phyloP scores from a whole-genome alignment of 1,139 yeast species.

The Kodamaea alishanica region DNA sequence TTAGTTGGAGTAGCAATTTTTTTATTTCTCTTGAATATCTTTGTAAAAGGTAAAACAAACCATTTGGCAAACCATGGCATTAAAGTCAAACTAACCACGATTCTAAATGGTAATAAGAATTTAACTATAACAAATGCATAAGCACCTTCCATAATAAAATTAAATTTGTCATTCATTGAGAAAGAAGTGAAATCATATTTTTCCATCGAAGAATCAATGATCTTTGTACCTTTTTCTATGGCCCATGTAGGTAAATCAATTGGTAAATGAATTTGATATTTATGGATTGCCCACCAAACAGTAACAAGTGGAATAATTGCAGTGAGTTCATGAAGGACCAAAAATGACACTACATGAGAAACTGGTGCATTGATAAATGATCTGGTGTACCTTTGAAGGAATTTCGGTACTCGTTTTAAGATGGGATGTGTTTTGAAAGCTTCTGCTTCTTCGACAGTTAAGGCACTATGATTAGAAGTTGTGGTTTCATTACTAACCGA shows the following conservation, averaged over 20 bases:
- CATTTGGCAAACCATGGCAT: conserved; percentile 70
- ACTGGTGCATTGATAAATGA: conserved; percentile 59
- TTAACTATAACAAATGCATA: conserved; percentile 81
- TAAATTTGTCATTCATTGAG: conserved; percentile 51
- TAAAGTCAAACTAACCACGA: conserved; percentile 50
- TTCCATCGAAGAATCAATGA: conserved; percentile 47
- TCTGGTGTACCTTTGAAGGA: conserved; percentile 47
- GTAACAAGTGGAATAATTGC: conserved; percentile 78
- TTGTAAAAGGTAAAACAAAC: conserved; percentile 52
- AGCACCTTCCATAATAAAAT: conserved; percentile 76
- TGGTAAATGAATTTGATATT: conserved; percentile 38
- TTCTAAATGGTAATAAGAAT: conserved; percentile 55
- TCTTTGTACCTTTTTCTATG: conserved; percentile 55
- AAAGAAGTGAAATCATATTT: conserved; percentile 32
- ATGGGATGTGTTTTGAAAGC: conserved; percentile 26
- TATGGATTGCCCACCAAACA: conserved; percentile 71
- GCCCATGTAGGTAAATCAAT: conserved; percentile 67
- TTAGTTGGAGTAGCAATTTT: conserved; percentile 6
- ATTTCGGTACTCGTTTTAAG: conserved; percentile 41
- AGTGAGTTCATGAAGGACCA: conserved; percentile 79
- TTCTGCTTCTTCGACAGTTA: not conserved
- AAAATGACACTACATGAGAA: conserved; percentile 67
- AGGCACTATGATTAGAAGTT: not conserved
- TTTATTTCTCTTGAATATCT: conserved; percentile 27
- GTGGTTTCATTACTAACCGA: not conserved